A percentile compares a stretch with the other conserved stretches of the same genome.
phyloP scores from a whole-genome alignment of 331 rosid genomes.

The Rhamnella rubrinervis region DNA sequence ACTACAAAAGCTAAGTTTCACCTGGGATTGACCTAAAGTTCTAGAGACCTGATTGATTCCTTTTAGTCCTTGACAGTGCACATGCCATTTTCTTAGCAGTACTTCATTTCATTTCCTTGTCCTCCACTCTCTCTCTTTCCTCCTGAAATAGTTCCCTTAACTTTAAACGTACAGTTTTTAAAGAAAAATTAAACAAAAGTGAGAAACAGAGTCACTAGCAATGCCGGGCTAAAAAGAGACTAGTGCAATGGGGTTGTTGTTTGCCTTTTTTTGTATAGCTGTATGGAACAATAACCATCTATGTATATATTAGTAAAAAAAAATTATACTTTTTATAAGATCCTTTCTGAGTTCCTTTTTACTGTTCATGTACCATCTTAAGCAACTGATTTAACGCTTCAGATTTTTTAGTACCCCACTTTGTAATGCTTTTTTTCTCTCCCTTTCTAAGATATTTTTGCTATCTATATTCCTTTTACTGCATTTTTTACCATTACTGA shows the following conservation, averaged over 20 bases:
- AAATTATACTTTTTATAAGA: constrained; percentile 19
- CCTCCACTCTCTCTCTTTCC: constrained; percentile 18
- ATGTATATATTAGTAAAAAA: constrained; percentile 31
- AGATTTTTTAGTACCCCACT: not conserved
- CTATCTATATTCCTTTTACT: not conserved
- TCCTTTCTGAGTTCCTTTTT: constrained; percentile 14
- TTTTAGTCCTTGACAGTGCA: no score
- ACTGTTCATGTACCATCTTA: constrained; percentile 8
- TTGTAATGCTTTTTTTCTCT: not conserved
- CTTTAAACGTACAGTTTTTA: constrained; percentile 12
- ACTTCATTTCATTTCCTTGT: constrained; percentile 13
- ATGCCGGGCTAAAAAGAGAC: constrained; percentile 30
- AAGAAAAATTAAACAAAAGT: constrained; percentile 3
- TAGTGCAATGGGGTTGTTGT: not conserved
- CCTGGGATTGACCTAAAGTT: no score
- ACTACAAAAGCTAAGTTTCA: no score
- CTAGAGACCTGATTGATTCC: no score
- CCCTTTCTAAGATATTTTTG: not conserved
- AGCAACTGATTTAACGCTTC: not conserved
- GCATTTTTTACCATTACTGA: not conserved
- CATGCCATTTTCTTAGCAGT: no score
- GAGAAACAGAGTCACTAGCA: constrained; percentile 8
- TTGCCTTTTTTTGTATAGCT: constrained; percentile 19
- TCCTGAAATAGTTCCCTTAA: constrained; percentile 6
- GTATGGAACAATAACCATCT: constrained; percentile 39